Conservation (phyloP, 2,329 filamentous ascomycete genomes). For the Scedosporium apiospermum region DNA sequence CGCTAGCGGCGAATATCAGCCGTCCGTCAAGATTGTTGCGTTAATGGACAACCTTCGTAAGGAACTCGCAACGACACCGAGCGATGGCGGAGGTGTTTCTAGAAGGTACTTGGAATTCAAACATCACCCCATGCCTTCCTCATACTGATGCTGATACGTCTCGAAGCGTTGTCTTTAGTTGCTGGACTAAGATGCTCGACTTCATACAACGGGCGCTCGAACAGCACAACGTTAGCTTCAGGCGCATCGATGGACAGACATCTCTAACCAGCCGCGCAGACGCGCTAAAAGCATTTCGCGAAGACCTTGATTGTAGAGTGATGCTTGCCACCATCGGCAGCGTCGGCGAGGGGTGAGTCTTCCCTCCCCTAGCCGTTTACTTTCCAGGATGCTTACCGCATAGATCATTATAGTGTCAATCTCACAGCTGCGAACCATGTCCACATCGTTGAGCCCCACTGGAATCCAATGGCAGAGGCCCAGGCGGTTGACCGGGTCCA, state of each 20-base stretch:
- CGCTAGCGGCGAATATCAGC: neutral
- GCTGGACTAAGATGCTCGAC: conserved; percentile 21
- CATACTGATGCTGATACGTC: neutral
- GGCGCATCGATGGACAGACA: conserved; percentile 18
- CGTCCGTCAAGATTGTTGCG: neutral
- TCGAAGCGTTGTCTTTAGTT: conserved; percentile 15
- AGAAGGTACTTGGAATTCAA: neutral
- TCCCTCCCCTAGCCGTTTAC: neutral
- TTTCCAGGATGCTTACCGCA: neutral
- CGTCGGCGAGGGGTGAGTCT: conserved; percentile 19
- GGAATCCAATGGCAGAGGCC: conserved; percentile 43
- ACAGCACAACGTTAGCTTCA: conserved; percentile 9
- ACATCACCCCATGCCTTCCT: neutral
- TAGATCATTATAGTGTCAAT: conserved; percentile 26
- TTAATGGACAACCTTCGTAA: neutral
- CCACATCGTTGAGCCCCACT: conserved; percentile 43
- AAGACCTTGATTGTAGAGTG: conserved; percentile 12
- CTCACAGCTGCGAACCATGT: conserved; percentile 36
- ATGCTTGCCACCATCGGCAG: conserved; percentile 22
- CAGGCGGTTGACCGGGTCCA: conserved; percentile 41
- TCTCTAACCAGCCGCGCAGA: conserved; percentile 7
- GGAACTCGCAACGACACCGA: neutral
- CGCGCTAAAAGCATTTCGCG: conserved; percentile 10
- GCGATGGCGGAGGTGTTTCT: neutral
- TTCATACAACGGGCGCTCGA: conserved; percentile 13